These are phyloP conservation scores for Panicum virgatum DNA, from an alignment of 202 grass and related monocot genomes.

Conservation along the genomic window DNA sequence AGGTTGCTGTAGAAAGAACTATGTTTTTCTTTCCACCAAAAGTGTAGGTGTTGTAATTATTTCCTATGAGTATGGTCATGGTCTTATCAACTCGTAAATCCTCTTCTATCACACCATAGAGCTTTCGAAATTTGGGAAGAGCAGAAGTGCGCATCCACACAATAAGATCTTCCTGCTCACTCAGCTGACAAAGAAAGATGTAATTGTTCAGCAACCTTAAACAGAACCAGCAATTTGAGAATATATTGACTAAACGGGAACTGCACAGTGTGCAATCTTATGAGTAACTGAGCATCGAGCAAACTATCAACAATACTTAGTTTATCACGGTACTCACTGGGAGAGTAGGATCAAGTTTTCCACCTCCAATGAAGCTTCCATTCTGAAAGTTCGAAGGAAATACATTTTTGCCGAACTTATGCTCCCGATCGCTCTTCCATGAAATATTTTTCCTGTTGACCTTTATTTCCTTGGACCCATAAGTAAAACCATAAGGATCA, in stretches of 20 bases:
- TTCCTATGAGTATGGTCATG: slow-evolving; percentile 62
- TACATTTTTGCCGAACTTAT: slow-evolving; percentile 90
- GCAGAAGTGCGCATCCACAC: slow-evolving; percentile 94
- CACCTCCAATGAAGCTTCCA: slow-evolving; percentile 83
- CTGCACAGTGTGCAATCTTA: neutral
- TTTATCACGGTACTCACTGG: slow-evolving; percentile 62
- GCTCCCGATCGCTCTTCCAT: slow-evolving; percentile 85
- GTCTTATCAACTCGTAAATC: slow-evolving; percentile 61
- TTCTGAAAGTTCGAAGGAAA: slow-evolving; percentile 98
- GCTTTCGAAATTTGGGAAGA: slow-evolving; percentile 86
- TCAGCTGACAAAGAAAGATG: slow-evolving; percentile 50
- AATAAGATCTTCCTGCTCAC: slow-evolving; percentile 89
- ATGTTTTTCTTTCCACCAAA: slow-evolving; percentile 85
- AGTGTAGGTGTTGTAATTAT: slow-evolving; percentile 93
- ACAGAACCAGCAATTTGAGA: neutral
- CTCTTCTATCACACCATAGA: slow-evolving; percentile 84
- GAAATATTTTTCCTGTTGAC: slow-evolving; percentile 87
- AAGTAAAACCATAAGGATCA: slow-evolving; percentile 76
- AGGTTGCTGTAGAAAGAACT: slow-evolving; percentile 72
- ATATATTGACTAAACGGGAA: neutral
- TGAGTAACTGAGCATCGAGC: neutral
- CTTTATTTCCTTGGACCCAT: slow-evolving; percentile 48
- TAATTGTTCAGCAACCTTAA: slow-evolving; percentile 22
- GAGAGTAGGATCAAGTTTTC: slow-evolving; percentile 64
- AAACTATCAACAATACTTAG: neutral